A percentile compares a stretch with the other conserved stretches of the same genome.
phyloP scores from a whole-genome alignment of 331 rosid genomes.

The Malus hybrid region DNA sequence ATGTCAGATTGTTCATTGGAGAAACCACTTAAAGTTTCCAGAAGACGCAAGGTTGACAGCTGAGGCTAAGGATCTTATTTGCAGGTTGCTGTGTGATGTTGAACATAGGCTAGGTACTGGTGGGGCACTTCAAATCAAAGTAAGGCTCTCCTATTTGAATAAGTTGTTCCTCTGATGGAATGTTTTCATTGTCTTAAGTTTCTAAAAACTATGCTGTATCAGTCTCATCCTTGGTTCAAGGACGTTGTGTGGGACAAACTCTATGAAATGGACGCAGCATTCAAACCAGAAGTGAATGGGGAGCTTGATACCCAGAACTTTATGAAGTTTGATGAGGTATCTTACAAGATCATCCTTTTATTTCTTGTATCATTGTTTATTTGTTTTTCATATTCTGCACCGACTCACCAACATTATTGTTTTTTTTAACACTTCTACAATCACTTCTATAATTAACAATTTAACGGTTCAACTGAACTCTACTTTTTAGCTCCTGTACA shows the following conservation, averaged over 20 bases:
- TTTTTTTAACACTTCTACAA: background rate
- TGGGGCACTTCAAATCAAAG: slow-evolving; percentile 87
- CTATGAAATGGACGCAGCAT: slow-evolving; percentile 96
- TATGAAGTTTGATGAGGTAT: slow-evolving; percentile 98
- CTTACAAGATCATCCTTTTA: slow-evolving; percentile 10
- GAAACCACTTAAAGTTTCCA: slow-evolving; percentile 77
- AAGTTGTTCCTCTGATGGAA: slow-evolving; percentile 10
- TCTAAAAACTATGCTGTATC: slow-evolving; percentile 25
- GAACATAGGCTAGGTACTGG: slow-evolving; percentile 84
- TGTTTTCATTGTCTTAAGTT: slow-evolving; percentile 6
- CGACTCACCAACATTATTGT: background rate
- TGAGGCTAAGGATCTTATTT: slow-evolving; percentile 94
- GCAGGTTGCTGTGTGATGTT: slow-evolving; percentile 90
- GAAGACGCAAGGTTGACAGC: slow-evolving; percentile 73
- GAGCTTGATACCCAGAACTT: slow-evolving; percentile 99
- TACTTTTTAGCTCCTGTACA: background rate
- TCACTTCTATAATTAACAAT: background rate
- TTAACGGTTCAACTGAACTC: background rate
- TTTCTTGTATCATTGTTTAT: background rate
- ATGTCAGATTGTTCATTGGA: slow-evolving; percentile 97
- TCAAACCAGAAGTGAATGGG: slow-evolving; percentile 89
- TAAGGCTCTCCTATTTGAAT: slow-evolving; percentile 22
- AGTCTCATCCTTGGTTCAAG: slow-evolving; percentile 98
- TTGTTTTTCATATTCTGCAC: background rate
- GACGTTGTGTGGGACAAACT: slow-evolving; percentile 84